Evolutionary conservation across 176 grass and related monocot genomes (phyloP), one percentile per base, ranked within the genome.

Genomic region (Oryza brachyantha): DNA sequence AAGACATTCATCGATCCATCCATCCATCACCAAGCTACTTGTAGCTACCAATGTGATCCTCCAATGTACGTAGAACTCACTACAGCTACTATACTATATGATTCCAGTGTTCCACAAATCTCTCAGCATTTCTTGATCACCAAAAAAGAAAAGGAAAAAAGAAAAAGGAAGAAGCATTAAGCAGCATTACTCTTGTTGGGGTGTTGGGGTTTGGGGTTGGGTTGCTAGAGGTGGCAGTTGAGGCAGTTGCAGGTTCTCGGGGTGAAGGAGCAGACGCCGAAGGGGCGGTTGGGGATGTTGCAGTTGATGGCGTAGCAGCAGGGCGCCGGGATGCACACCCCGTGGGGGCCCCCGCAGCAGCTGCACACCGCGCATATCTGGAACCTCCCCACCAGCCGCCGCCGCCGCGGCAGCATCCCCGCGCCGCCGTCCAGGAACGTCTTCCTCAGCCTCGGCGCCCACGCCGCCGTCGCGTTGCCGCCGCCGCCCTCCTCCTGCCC

Each of bases 261-360:
- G 5, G 88, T 88, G 74, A 92, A 96, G 67, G 93, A 90, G 84
- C 93, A 96, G 87, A 92, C 89, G 58, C 93, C 93, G 67, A 96
- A 96, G 60, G 93, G 93, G 67, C 89, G 67, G 61, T 96, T 96
- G 8, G 93, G 93, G 36, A 96, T 96, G 71, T 92, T 92, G 84
- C 93, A 96, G 76, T 96, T 96, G 87, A 96, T 92, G 37, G 93
- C 90, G 83, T 96, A 96, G 90, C 93, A 96, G 87, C 93, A 96
- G 17, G 93, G 90, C 73, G 93, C 91, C 67, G 90, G 93, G 46
- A 92, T 72, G 83, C 90, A 96, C 63, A 97, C 37, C 29, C 93
- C 88, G 29, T 82, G 73, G 8, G 93, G 36, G 1, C 93, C 93
- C 9, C 93, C 90, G 55, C 93, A 96, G 81, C 90, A 96, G 29